Conservation (phyloP, 805 yeast species). For the Metschnikowia cubensis region DNA sequence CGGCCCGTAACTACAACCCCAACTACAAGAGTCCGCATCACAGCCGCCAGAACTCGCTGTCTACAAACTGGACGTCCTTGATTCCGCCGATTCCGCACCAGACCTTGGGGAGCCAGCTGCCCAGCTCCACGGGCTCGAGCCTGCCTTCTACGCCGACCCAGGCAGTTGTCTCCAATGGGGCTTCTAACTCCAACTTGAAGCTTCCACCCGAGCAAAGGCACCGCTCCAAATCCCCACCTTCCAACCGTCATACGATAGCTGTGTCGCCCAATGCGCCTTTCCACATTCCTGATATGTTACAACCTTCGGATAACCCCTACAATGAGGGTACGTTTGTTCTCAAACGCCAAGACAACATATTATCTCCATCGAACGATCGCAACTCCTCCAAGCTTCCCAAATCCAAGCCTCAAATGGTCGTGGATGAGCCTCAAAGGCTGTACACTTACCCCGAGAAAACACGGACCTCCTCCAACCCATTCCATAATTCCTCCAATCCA, state of each 20-base stretch:
- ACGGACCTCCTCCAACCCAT: not conserved
- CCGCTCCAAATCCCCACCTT: constrained; percentile 1
- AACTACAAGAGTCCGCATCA: constrained; percentile 3
- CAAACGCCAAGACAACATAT: not conserved
- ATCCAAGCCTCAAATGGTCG: not conserved
- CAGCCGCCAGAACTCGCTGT: constrained; percentile 7
- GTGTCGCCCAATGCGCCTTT: constrained; percentile 10
- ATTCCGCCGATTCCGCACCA: constrained; percentile 32
- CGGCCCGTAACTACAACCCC: not conserved
- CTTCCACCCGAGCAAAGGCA: not conserved
- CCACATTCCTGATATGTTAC: constrained; percentile 15
- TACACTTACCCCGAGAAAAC: constrained; percentile 1
- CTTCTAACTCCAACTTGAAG: not conserved
- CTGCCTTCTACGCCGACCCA: not conserved
- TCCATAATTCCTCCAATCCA: not conserved
- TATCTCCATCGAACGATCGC: not conserved
- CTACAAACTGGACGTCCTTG: constrained; percentile 27
- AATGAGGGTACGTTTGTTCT: constrained; percentile 10
- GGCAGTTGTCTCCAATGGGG: not conserved
- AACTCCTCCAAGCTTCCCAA: not conserved
- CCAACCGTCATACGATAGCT: constrained; percentile 18
- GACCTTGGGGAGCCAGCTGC: not conserved
- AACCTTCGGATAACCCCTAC: constrained; percentile 12
- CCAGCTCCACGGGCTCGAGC: not conserved
- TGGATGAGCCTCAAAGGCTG: not conserved